Base-by-base conservation (phyloP, 2,329 filamentous ascomycete genomes). In the Fusarium sublunatum region DNA sequence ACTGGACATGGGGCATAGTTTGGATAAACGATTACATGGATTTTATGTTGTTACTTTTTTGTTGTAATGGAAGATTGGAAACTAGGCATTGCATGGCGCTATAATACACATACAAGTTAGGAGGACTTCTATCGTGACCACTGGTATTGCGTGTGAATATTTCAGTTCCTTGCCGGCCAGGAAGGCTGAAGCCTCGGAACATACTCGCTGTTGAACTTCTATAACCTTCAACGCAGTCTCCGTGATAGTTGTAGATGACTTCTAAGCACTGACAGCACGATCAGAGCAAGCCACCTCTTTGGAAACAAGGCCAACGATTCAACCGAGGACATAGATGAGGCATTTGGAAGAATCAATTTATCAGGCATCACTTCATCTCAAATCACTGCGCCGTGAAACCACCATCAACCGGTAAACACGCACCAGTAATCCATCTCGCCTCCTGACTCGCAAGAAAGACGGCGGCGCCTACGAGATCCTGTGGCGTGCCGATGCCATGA, bases 371-470 rank as follows among this genome's bases (percentile, higher is more conserved):
- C 15, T 36, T 22, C 8, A 6, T 36, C 12, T 26, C 22, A 26
- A 36, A 19, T 31, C 31, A 74, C 50, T 70, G 68, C 9, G 76
- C 75, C 1, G 76, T 79, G 6, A 72, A 75, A 1, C 78, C 78
- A 2, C 77, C 78, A 50, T 80, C 78, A 0, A 80, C 76, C 0
- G 77, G 72, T 0, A 80, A 58, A 36, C 73, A 68, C 2, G 71
- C 72, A 0, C 78, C 78, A 0, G 78, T 81, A 5, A 81, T 76
- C 77, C 77, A 80, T 38, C 77, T 68, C 2, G 77, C 72, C 19
- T 80, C 74, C 3, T 74, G 69, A 12, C 75, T 73, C 0, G 75
- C 76, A 0, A 81, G 70, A 36, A 80, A 81, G 1, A 74, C 66
- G 0, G 78, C 74, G 0, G 77, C 77, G 0, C 72, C 72, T 0